Conservation (phyloP, 768 basidiomycete species). For the Russula brevipes region DNA sequence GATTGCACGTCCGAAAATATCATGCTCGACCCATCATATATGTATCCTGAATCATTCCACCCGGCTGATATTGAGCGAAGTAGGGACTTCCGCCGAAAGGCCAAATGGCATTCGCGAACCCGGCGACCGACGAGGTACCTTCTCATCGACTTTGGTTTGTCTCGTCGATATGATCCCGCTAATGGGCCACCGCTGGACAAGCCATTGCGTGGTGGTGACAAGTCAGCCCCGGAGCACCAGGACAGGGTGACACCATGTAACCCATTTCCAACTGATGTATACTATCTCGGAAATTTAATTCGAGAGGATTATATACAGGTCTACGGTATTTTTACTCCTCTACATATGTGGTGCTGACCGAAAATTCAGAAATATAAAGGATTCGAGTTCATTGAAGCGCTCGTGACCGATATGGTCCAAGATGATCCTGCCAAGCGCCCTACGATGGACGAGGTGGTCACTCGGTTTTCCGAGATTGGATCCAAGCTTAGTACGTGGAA, state of each 20-base stretch:
- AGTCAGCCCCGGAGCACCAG: constrained; percentile 27
- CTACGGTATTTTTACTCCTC: background rate
- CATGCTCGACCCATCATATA: constrained; percentile 16
- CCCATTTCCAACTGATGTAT: constrained; percentile 29
- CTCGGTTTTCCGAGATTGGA: background rate
- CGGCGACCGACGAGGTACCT: constrained; percentile 25
- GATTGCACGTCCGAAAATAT: constrained; percentile 11
- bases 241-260: background rate
- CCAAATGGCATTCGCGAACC: constrained; percentile 26
- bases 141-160: too few relatives aligned
- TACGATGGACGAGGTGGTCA: constrained; percentile 32
- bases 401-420: constrained; percentile 34
- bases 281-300: constrained; percentile 29
- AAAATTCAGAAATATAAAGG: background rate
- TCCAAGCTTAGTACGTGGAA: constrained; percentile 2
- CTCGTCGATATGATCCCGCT: too few relatives aligned
- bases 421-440: constrained; percentile 34
- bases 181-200: constrained; percentile 9
- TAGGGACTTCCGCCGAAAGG: constrained; percentile 6
- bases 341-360: background rate
- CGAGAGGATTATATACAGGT: constrained; percentile 19
- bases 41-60: constrained; percentile 21
- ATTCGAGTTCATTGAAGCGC: constrained; percentile 2
- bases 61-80: background rate
- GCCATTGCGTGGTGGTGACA: constrained; percentile 28